These are phyloP conservation scores for Lentinus tigrinus DNA, from an alignment of 768 basidiomycete species.

Conservation along the genomic window DNA sequence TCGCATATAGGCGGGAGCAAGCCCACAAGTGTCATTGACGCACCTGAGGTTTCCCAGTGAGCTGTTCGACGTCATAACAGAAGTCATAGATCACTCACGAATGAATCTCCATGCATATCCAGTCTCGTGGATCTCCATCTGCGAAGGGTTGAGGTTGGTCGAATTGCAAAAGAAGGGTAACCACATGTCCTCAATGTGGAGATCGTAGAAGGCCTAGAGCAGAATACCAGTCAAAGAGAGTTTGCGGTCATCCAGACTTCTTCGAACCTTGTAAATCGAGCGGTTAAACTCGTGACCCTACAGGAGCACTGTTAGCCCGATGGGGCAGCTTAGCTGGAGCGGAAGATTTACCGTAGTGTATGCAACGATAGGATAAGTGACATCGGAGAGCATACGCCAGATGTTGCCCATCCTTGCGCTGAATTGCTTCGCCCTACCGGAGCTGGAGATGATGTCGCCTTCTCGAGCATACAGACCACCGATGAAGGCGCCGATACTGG, in stretches of 20 bases:
- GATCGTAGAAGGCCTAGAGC: conserved; percentile 80
- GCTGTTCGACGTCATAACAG: background rate
- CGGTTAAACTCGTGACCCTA: conserved; percentile 96
- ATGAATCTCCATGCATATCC: conserved; percentile 99
- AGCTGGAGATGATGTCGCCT: conserved; percentile 82
- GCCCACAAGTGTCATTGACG: conserved; percentile 97
- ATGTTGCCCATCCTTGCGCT: conserved; percentile 89
- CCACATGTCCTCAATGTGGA: conserved; percentile 99
- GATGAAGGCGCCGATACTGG: conserved; percentile 89
- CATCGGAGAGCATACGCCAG: conserved; percentile 91
- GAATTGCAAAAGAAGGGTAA: conserved; percentile 97
- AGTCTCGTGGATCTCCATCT: conserved; percentile 96
- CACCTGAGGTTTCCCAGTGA: conserved; percentile 47
- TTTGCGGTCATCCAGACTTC: background rate
- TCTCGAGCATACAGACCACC: conserved; percentile 95
- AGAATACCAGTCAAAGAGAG: conserved; percentile 5
- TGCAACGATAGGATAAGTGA: conserved; percentile 89
- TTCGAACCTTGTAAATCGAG: conserved; percentile 79
- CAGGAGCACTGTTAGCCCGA: conserved; percentile 1
- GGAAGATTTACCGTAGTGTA: conserved; percentile 71
- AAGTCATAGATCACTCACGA: conserved; percentile 42
- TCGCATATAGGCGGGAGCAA: conserved; percentile 93
- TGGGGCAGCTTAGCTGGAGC: background rate
- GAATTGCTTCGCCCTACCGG: conserved; percentile 89
- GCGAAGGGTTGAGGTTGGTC: conserved; percentile 92